These are phyloP conservation scores for Geosmithia flava DNA, from an alignment of 2,329 filamentous ascomycete genomes.

Conservation along the genomic window DNA sequence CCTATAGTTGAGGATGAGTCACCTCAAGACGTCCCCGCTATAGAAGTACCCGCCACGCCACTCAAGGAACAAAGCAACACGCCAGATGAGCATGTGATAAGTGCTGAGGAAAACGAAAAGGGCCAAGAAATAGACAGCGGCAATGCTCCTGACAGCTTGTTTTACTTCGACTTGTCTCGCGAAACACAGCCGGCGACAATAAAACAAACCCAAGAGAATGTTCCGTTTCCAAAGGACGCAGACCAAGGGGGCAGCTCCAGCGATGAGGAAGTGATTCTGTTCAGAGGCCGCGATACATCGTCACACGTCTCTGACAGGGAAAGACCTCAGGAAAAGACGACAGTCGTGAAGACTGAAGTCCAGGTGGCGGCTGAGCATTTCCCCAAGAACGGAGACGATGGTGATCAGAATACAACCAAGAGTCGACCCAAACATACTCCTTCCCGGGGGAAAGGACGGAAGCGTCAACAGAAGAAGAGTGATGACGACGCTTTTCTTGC, in stretches of 20 bases:
- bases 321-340: constrained; percentile 7
- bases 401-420: background rate
- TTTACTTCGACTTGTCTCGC: constrained; percentile 25
- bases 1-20: background rate
- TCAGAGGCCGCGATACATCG: constrained; percentile 35
- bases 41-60: background rate
- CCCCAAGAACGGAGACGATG: background rate
- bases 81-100: background rate
- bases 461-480: background rate
- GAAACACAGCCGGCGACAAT: constrained; percentile 6
- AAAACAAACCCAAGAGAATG: background rate
- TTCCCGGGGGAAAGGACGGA: background rate
- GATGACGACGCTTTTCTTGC: constrained; percentile 46
- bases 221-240: constrained; percentile 8
- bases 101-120: background rate
- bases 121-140: background rate
- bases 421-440: background rate
- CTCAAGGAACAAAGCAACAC: background rate
- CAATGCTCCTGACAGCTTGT: constrained; percentile 6
- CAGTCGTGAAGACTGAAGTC: constrained; percentile 19
- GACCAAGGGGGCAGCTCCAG: constrained; percentile 34
- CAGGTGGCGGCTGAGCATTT: constrained; percentile 12
- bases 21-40: background rate
- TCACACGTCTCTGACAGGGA: background rate
- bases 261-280: constrained; percentile 58